A percentile compares a stretch with the other conserved stretches of the same genome.
Evolutionary conservation across 2,329 filamentous ascomycete genomes (phyloP).

Genomic region (Alternaria rosae): DNA sequence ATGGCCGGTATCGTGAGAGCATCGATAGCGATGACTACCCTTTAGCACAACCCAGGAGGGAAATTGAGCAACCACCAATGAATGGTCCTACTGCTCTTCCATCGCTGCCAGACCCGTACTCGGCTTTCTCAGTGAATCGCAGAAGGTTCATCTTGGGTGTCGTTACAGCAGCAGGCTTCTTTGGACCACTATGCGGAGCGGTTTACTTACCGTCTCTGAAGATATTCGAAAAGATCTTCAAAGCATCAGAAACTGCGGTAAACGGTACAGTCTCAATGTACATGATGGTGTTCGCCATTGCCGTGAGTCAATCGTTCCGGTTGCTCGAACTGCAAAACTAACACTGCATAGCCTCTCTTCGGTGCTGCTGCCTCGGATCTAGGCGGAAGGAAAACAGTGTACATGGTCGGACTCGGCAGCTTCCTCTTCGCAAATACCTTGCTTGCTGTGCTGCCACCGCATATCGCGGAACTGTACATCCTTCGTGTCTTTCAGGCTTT

Average conservation of each 20-base stretch:
- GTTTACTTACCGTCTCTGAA: constrained; percentile 55
- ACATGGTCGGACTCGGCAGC: constrained; percentile 51
- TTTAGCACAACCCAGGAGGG: constrained; percentile 20
- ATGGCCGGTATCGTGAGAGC: constrained; percentile 32
- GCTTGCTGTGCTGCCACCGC: constrained; percentile 50
- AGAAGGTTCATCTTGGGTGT: constrained; percentile 50
- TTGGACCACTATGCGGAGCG: constrained; percentile 55
- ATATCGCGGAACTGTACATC: constrained; percentile 50
- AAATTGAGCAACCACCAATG: constrained; percentile 19
- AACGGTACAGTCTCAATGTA: constrained; percentile 57
- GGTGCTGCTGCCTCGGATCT: constrained; percentile 53
- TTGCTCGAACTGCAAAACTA: neutral
- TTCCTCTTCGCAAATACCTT: constrained; percentile 52
- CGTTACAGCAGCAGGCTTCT: constrained; percentile 53
- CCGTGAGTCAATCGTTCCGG: constrained; percentile 20
- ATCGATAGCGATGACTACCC: constrained; percentile 30
- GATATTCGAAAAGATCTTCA: constrained; percentile 49
- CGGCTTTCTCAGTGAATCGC: constrained; percentile 48
- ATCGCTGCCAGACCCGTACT: constrained; percentile 40
- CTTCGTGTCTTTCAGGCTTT: constrained; percentile 54
- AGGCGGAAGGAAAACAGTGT: constrained; percentile 52
- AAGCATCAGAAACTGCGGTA: constrained; percentile 46
- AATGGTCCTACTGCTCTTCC: constrained; percentile 8
- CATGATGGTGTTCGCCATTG: constrained; percentile 55
- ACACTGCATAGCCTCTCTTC: constrained; percentile 47